These are phyloP conservation scores for Trichoderma virens DNA, from an alignment of 495 filamentous ascomycete species.

Conservation along the genomic window DNA sequence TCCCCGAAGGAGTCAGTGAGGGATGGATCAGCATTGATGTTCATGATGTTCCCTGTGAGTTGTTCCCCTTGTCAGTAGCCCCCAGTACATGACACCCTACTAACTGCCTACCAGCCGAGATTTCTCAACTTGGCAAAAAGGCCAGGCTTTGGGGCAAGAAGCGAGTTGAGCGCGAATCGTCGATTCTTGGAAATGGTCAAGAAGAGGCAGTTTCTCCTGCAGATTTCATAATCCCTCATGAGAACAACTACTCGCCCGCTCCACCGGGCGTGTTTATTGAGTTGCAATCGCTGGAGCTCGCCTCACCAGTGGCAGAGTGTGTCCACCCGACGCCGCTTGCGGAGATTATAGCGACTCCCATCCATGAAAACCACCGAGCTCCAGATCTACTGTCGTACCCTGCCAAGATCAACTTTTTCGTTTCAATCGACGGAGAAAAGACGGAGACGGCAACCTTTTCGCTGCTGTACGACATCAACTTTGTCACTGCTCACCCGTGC, in stretches of 20 bases:
- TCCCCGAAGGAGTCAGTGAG: slow-evolving; percentile 43
- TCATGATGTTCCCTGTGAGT: slow-evolving; percentile 42
- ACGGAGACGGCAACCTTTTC: slow-evolving; percentile 36
- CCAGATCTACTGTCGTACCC: slow-evolving; percentile 38
- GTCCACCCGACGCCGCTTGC: slow-evolving; percentile 26
- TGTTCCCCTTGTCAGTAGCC: neutral
- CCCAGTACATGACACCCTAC: neutral
- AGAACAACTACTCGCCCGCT: slow-evolving; percentile 39
- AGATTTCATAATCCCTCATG: slow-evolving; percentile 50
- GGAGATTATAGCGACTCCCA: slow-evolving; percentile 25
- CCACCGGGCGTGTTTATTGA: slow-evolving; percentile 32
- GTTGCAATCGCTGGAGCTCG: slow-evolving; percentile 37
- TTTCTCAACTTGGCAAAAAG: slow-evolving; percentile 32
- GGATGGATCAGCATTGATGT: slow-evolving; percentile 60
- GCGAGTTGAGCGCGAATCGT: slow-evolving; percentile 42
- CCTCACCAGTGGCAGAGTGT: slow-evolving; percentile 23
- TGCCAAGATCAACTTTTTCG: slow-evolving; percentile 44
- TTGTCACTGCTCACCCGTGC: slow-evolving; percentile 59
- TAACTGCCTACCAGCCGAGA: slow-evolving; percentile 26
- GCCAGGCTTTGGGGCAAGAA: slow-evolving; percentile 41
- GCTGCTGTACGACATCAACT: slow-evolving; percentile 55
- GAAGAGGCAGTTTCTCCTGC: slow-evolving; percentile 41
- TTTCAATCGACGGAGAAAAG: slow-evolving; percentile 30
- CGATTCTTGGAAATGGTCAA: slow-evolving; percentile 44
- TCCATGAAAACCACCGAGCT: slow-evolving; percentile 25